phyloP scores from a whole-genome alignment of 495 filamentous ascomycete species.

The Aspergillus homomorphus region DNA sequence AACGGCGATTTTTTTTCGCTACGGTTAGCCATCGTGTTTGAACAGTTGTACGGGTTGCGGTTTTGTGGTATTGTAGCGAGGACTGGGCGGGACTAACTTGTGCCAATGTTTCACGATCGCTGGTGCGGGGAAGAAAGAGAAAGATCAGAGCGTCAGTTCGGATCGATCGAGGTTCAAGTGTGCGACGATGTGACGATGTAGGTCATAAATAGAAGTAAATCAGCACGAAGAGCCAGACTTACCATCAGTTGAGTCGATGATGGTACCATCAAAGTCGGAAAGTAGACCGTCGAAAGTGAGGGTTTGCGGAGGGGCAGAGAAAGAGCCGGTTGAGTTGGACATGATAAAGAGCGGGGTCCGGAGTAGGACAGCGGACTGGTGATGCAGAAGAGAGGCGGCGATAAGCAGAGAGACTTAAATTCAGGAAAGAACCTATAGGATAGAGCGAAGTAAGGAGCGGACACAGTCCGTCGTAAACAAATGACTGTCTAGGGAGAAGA shows the following conservation, averaged over 20 bases:
- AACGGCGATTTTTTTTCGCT: not conserved
- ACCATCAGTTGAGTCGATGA: constrained; percentile 47
- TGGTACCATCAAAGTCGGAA: constrained; percentile 84
- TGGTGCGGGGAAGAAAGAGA: constrained; percentile 21
- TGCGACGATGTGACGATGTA: not conserved
- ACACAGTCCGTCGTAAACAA: not conserved
- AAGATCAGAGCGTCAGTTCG: not conserved
- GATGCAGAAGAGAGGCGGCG: not conserved
- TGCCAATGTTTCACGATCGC: constrained; percentile 94
- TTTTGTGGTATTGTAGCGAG: not conserved
- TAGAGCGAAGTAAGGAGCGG: constrained; percentile 3
- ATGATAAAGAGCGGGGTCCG: constrained; percentile 27
- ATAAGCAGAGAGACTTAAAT: constrained; percentile 8
- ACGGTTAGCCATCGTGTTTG: not conserved
- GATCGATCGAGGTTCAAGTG: not conserved
- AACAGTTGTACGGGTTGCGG: not conserved
- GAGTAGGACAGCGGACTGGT: not conserved
- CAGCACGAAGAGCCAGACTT: not conserved
- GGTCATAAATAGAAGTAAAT: not conserved
- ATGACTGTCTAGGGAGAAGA: not conserved
- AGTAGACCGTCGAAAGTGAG: constrained; percentile 73
- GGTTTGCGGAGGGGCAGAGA: constrained; percentile 56
- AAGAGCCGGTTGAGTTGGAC: constrained; percentile 39
- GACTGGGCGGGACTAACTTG: constrained; percentile 49
- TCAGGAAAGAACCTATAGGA: constrained; percentile 8